Base-by-base conservation (phyloP, 2,329 filamentous ascomycete species). In the Blastomyces percursus region DNA sequence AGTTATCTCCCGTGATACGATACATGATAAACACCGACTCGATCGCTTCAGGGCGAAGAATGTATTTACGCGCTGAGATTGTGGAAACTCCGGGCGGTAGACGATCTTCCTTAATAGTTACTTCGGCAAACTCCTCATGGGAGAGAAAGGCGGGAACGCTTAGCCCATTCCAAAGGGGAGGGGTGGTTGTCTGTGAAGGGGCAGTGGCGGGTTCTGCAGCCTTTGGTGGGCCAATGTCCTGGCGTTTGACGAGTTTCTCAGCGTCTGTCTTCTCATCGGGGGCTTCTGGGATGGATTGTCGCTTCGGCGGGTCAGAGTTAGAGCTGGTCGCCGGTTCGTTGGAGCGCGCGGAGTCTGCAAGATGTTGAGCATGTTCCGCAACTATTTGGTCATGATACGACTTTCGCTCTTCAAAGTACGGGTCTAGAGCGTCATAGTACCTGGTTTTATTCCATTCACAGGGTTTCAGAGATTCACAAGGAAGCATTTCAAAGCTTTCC, bases 21-120 rank as follows among this genome's bases (percentile, higher is more conserved):
- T 94, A 94, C 81, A 95, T 88, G 77, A 92, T 89, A 82, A 91
- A 95, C 12, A 95, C 86, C 0, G 87, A 91, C 70, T 96, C 91
- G 69, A 96, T 91, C 0, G 89, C 90, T 78, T 96, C 91, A 32
- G 90, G 90, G 21, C 88, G 89, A 66, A 69, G 57, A 21, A 66
- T 69, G 32, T 67, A 69, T 59, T 77, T 66, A 2, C 73, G 69
- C 12, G 69, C 69, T 1, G 67, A 66, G 48, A 80, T 74, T 40
- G 71, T 71, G 11, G 73, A 74, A 65, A 79, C 74, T 6, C 78
- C 77, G 16, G 72, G 68, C 14, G 77, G 77, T 38, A 79, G 69
- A 50, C 75, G 76, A 62, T 79, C 75, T 56, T 76, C 72, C n/a
- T 72, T 69, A 61, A 81, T 76, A 58, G 71, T 73, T 44, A 67